These are phyloP conservation scores for Caryopteris hybrid DNA, from an alignment of 305 asterid species.

Conservation along the genomic window DNA sequence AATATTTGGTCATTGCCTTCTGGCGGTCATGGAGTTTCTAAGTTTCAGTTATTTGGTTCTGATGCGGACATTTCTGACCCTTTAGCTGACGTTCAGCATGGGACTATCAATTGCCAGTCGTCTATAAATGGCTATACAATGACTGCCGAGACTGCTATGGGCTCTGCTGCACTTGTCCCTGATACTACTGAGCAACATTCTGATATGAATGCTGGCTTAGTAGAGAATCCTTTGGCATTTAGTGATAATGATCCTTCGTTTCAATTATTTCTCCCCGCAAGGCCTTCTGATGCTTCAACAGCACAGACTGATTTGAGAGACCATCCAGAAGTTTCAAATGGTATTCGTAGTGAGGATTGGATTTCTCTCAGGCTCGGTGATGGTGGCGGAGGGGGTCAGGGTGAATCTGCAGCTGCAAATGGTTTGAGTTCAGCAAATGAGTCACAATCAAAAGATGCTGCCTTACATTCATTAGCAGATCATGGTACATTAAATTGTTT, in stretches of 20 bases:
- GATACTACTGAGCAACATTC: slow-evolving; percentile 40
- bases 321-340: slow-evolving; percentile 61
- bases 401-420: slow-evolving; percentile 42
- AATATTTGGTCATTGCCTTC: slow-evolving; percentile 76
- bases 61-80: slow-evolving; percentile 62
- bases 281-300: slow-evolving; percentile 61
- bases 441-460: slow-evolving; percentile 40
- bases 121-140: slow-evolving; percentile 47
- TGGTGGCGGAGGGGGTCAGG: slow-evolving; percentile 43
- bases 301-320: slow-evolving; percentile 52
- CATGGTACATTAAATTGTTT: slow-evolving; percentile 40
- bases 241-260: slow-evolving; percentile 79
- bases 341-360: slow-evolving; percentile 74
- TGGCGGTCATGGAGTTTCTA: slow-evolving; percentile 62
- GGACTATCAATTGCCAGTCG: slow-evolving; percentile 50
- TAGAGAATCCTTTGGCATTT: slow-evolving; percentile 67
- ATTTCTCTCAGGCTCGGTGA: slow-evolving; percentile 84
- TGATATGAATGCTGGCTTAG: slow-evolving; percentile 50
- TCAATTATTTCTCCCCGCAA: slow-evolving; percentile 89
- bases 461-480: slow-evolving; percentile 54
- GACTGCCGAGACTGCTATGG: slow-evolving; percentile 50
- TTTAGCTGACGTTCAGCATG: slow-evolving; percentile 59
- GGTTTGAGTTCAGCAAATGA: slow-evolving; percentile 51
- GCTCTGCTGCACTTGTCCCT: slow-evolving; percentile 47
- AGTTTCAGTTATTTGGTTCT: slow-evolving; percentile 83